Evolutionary conservation across 495 filamentous ascomycete genomes (phyloP).

Genomic region (Patellaria atrata): DNA sequence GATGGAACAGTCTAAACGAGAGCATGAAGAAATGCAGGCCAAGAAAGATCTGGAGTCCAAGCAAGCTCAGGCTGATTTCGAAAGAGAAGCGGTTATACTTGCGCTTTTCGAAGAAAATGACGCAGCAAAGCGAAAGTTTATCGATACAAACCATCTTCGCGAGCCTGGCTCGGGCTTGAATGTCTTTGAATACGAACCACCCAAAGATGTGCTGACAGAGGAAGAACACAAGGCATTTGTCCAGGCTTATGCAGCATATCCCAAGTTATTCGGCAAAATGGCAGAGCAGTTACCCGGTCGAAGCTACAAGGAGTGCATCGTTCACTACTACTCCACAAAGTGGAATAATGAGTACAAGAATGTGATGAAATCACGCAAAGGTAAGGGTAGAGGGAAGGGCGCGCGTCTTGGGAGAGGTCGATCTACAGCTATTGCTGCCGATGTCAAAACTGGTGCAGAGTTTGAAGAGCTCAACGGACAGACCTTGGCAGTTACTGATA

Average conservation of each 20-base stretch:
- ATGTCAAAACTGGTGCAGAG: slow-evolving; percentile 35
- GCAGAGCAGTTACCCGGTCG: slow-evolving; percentile 56
- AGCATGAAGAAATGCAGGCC: slow-evolving; percentile 62
- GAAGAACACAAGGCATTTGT: slow-evolving; percentile 69
- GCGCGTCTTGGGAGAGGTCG: slow-evolving; percentile 27
- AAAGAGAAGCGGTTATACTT: slow-evolving; percentile 75
- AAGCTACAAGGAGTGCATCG: slow-evolving; percentile 73
- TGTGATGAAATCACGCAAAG: slow-evolving; percentile 53
- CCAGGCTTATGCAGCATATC: slow-evolving; percentile 59
- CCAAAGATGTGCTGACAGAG: slow-evolving; percentile 66
- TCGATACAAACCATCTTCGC: slow-evolving; percentile 59
- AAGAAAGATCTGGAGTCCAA: slow-evolving; percentile 47
- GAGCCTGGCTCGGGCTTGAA: slow-evolving; percentile 50
- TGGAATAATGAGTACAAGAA: slow-evolving; percentile 75
- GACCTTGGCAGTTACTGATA: slow-evolving; percentile 43
- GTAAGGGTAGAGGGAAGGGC: slow-evolving; percentile 40
- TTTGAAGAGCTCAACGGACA: slow-evolving; percentile 34
- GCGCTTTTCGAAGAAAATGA: slow-evolving; percentile 43
- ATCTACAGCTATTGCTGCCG: slow-evolving; percentile 50
- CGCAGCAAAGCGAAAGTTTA: slow-evolving; percentile 34
- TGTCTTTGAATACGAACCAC: slow-evolving; percentile 58
- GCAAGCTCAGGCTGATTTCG: slow-evolving; percentile 58
- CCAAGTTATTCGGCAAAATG: slow-evolving; percentile 89
- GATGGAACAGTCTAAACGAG: slow-evolving; percentile 57
- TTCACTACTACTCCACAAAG: slow-evolving; percentile 94